Base-by-base conservation (phyloP, 1,284 basidiomycete species). In the Erythrobasidium hasegawianum region DNA sequence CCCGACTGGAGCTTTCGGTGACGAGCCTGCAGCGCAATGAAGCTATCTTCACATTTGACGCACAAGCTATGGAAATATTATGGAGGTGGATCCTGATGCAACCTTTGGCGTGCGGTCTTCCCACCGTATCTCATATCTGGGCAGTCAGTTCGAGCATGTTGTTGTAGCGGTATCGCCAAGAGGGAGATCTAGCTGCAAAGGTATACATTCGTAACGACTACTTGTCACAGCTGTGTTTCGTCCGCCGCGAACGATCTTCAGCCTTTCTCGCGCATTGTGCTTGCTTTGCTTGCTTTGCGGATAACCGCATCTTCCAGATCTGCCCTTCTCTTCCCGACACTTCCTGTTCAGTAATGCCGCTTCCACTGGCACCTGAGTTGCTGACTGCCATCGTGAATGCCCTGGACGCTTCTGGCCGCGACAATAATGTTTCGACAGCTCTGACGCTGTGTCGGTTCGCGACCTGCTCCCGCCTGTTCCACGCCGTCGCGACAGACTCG, bases 1-100 rank as follows among this genome's bases (percentile, higher is more conserved):
- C n/a, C 62, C 62, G 5, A 29, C 26, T 11, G 45, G 47, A n/a
- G 62, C 62, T 53, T 58, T 65, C 22, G 62, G 62, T n/a, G 62
- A 57, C 27, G 45, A 57, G 16, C 43, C 43, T 24, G 7, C 43
- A 8, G 43, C 5, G 22, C 43, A 47, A 14, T 47, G 16, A 14
- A n/a, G 16, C 43, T 7, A 14, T 8, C n/a, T 18, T 47, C 43
- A 4, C 4, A 11, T 33, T 11, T n/a, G n/a, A n/a, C n/a, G n/a
- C n/a, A n/a, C n/a, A n/a, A n/a, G n/a, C n/a, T n/a, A n/a, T n/a
- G n/a, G n/a, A n/a, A n/a, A n/a, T n/a, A n/a, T n/a, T n/a, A n/a
- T n/a, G n/a, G n/a, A n/a, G n/a, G n/a, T n/a, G n/a, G n/a, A n/a
- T n/a, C n/a, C n/a, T n/a, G n/a, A n/a, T n/a, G n/a, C n/a, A n/a